A percentile compares a stretch with the other conserved stretches of the same genome.
phyloP scores from a whole-genome alignment of 768 basidiomycete species.

The Kwoniella mangroviensis region DNA sequence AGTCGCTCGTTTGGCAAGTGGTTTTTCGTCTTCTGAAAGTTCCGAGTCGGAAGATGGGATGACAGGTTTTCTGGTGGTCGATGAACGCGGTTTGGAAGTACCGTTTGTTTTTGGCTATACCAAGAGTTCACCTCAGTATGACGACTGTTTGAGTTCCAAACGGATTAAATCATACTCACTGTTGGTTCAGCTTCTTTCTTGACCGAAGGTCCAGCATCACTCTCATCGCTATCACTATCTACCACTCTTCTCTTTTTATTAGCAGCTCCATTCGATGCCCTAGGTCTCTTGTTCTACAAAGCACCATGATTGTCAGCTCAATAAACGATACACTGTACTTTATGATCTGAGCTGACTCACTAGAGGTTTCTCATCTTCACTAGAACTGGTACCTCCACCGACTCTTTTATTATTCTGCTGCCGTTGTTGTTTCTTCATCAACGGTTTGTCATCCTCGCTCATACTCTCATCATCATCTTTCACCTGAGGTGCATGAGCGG shows the following conservation, averaged over 20 bases:
- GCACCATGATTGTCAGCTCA: background rate
- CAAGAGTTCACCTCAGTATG: background rate
- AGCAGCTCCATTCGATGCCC: conserved; percentile 29
- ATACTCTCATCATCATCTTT: conserved; percentile 20
- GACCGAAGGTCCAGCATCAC: conserved; percentile 40
- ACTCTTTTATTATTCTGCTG: conserved; percentile 14
- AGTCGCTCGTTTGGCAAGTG: conserved; percentile 59
- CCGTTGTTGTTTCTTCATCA: conserved; percentile 19
- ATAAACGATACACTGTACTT: background rate
- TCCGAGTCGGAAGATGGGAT: conserved; percentile 17
- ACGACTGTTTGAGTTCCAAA: background rate
- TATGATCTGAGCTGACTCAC: conserved; percentile 21
- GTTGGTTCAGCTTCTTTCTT: conserved; percentile 33
- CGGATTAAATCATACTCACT: conserved; percentile 3
- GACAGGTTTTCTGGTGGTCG: conserved; percentile 15
- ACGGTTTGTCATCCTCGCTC: conserved; percentile 36
- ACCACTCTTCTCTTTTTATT: conserved; percentile 38
- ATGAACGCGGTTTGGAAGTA: conserved; percentile 24
- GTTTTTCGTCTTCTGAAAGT: conserved; percentile 57
- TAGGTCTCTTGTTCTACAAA: conserved; percentile 42
- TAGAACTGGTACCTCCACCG: conserved; percentile 23
- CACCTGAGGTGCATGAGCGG: conserved; percentile 42
- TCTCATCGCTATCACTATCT: conserved; percentile 43
- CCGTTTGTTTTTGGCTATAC: conserved; percentile 32
- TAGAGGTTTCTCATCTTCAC: conserved; percentile 50